These are phyloP conservation scores for Phytophthora kernoviae DNA, from an alignment of 352 stramenopile species.

Conservation along the genomic window DNA sequence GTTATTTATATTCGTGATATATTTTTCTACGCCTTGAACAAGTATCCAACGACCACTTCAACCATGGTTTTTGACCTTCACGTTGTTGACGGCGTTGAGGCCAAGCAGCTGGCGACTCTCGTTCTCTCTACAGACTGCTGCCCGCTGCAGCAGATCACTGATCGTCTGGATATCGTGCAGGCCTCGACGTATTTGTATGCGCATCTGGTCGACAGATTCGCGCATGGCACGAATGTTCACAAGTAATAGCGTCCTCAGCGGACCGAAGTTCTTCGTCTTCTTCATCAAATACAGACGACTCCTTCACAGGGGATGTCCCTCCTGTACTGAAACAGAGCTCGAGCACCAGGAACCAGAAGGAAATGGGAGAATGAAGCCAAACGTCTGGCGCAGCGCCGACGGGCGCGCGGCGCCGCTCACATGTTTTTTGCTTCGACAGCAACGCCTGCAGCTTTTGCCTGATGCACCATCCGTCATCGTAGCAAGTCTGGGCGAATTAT, in stretches of 20 bases:
- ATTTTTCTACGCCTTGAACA: constrained; percentile 11
- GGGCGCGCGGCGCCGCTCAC: constrained; percentile 9
- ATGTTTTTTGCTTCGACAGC: constrained; percentile 15
- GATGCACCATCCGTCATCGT: constrained; percentile 13
- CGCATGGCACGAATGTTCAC: constrained; percentile 29
- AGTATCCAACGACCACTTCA: constrained; percentile 4
- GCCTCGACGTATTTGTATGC: constrained; percentile 31
- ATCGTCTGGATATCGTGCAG: constrained; percentile 33
- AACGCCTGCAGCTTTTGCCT: constrained; percentile 17
- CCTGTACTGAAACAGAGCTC: constrained; percentile 8
- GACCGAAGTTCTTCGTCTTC: constrained; percentile 4
- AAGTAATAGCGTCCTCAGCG: constrained; percentile 21
- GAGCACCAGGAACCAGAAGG: constrained; percentile 3
- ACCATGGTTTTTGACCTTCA: background rate
- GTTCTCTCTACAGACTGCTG: constrained; percentile 6
- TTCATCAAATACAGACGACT: constrained; percentile 5
- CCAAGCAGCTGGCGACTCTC: constrained; percentile 5
- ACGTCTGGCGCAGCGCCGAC: constrained; percentile 7
- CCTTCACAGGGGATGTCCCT: constrained; percentile 6
- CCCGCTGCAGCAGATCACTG: constrained; percentile 26
- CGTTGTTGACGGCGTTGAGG: background rate
- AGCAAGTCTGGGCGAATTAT: too few relatives aligned
- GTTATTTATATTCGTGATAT: constrained; percentile 2
- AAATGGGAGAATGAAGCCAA: constrained; percentile 10
- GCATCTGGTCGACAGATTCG: constrained; percentile 34